phyloP scores from a whole-genome alignment of 2,329 filamentous ascomycete species.

The Fonsecaea erecta region DNA sequence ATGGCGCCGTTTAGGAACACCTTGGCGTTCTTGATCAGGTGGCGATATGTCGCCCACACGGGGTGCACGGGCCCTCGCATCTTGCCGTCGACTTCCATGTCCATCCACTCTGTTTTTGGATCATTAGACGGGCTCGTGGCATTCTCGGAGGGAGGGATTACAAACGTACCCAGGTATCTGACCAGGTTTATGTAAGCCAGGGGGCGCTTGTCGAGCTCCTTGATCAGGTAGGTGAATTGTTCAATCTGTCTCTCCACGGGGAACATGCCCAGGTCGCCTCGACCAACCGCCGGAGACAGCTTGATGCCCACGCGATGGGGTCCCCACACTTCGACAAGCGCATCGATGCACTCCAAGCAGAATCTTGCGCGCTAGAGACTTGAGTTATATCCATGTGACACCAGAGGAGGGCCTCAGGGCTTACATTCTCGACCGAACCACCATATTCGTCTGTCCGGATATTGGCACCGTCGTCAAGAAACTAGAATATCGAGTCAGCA shows the following conservation, averaged over 20 bases:
- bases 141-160: background rate
- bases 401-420: background rate
- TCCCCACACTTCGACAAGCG: slow-evolving; percentile 52
- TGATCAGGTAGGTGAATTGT: slow-evolving; percentile 14
- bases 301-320: slow-evolving; percentile 52
- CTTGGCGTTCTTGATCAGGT: slow-evolving; percentile 17
- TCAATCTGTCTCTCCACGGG: slow-evolving; percentile 14
- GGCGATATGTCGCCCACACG: slow-evolving; percentile 14
- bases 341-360: slow-evolving; percentile 55
- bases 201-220: slow-evolving; percentile 11
- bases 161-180: slow-evolving; percentile 7
- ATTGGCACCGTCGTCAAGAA: slow-evolving; percentile 53
- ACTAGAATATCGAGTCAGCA: slow-evolving; percentile 48
- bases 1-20: slow-evolving; percentile 13
- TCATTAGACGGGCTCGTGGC: background rate
- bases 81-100: slow-evolving; percentile 19
- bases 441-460: slow-evolving; percentile 56
- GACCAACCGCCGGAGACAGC: slow-evolving; percentile 43
- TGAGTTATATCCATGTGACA: background rate
- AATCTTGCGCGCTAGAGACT: slow-evolving; percentile 58
- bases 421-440: slow-evolving; percentile 40
- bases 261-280: slow-evolving; percentile 13
- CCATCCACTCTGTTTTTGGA: slow-evolving; percentile 12
- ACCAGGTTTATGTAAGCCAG: slow-evolving; percentile 14
- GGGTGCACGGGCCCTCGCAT: slow-evolving; percentile 9